These are phyloP conservation scores for Combretum micranthum DNA, from an alignment of 345 rosid species.

Conservation along the genomic window DNA sequence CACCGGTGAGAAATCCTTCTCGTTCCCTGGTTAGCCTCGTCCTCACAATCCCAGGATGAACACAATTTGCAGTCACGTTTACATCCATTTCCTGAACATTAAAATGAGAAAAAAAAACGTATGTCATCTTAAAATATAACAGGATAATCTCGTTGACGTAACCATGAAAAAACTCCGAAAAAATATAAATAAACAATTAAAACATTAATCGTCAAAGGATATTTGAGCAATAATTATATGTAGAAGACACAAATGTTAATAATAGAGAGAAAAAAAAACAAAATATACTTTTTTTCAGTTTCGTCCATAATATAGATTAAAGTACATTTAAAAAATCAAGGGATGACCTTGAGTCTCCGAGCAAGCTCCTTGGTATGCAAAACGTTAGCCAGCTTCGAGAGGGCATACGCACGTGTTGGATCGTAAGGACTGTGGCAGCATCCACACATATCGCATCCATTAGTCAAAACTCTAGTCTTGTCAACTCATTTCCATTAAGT, in stretches of 20 bases:
- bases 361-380: constrained; percentile 94
- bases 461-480: constrained; percentile 20
- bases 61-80: constrained; percentile 82
- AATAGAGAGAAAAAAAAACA: constrained; percentile 22
- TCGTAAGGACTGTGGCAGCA: constrained; percentile 52
- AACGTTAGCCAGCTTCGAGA: constrained; percentile 97
- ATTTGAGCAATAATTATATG: neutral
- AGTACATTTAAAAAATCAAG: neutral
- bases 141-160: no score
- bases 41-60: constrained; percentile 90
- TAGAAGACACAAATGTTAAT: neutral
- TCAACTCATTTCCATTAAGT: neutral
- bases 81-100: constrained; percentile 67
- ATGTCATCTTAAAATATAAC: neutral
- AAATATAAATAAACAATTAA: neutral
- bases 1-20: constrained; percentile 83
- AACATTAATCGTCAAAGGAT: neutral
- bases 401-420: constrained; percentile 97
- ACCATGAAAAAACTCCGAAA: neutral
- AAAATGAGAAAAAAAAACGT: neutral
- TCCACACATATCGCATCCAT: constrained; percentile 5
- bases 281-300: constrained; percentile 16
- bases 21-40: constrained; percentile 91
- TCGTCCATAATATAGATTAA: no score
- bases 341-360: constrained; percentile 63